Evolutionary conservation across 2,329 filamentous ascomycete species (phyloP).

Genomic region (Fusarium sp.): DNA sequence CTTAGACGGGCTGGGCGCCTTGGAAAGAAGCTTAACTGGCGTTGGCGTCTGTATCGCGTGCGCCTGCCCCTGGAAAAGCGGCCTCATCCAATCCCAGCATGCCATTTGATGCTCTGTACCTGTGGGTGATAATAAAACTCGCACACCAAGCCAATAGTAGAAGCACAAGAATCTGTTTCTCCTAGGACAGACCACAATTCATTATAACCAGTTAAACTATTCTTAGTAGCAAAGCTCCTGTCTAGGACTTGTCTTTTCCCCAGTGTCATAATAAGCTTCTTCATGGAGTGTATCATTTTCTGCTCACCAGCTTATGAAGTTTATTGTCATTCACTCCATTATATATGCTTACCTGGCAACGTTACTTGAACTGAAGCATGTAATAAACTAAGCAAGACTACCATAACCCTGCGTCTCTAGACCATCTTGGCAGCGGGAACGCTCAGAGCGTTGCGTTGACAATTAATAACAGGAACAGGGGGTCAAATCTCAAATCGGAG

Average conservation of each 20-base stretch:
- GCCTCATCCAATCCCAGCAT: conserved; percentile 35
- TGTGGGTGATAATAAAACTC: neutral
- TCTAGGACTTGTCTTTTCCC: no score
- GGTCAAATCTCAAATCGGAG: conserved; percentile 32
- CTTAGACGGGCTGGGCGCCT: conserved; percentile 27
- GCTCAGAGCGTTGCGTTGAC: conserved; percentile 22
- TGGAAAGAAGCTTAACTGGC: conserved; percentile 48
- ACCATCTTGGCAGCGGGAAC: conserved; percentile 41
- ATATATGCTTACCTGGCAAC: conserved; percentile 35
- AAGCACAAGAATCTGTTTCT: neutral
- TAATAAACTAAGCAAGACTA: neutral
- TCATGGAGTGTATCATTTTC: neutral
- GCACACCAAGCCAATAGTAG: neutral
- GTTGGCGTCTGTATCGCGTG: conserved; percentile 45
- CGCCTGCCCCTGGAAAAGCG: conserved; percentile 44
- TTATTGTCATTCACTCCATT: neutral
- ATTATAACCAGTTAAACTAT: neutral
- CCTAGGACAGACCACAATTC: neutral
- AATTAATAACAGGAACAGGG: conserved; percentile 25
- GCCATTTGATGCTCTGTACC: conserved; percentile 32
- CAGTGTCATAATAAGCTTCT: neutral
- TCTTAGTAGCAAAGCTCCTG: neutral
- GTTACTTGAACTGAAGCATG: conserved; percentile 19
- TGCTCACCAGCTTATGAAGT: neutral
- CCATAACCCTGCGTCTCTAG: conserved; percentile 33